phyloP scores from a whole-genome alignment of 2,329 filamentous ascomycete genomes.

The Venturia carpophila region DNA sequence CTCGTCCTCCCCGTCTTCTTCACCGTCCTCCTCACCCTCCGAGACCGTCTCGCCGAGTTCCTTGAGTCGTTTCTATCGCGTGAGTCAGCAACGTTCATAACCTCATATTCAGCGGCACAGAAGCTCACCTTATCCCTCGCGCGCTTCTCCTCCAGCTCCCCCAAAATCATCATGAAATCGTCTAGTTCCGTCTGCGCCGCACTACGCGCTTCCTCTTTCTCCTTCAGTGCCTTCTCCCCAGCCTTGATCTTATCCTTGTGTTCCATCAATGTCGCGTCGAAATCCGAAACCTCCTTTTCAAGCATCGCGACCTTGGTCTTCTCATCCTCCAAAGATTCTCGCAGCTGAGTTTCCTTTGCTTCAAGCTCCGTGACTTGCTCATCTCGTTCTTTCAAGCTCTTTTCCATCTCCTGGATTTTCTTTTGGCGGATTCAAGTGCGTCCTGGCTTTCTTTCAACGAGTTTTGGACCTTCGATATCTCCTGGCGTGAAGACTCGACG shows the following conservation, averaged over 20 bases:
- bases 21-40: conserved; percentile 38
- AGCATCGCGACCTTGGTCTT: conserved; percentile 18
- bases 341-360: conserved; percentile 20
- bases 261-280: conserved; percentile 22
- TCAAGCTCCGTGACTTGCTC: conserved; percentile 16
- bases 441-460: conserved; percentile 3
- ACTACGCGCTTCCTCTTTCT: conserved; percentile 33
- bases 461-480: neutral
- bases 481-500: conserved; percentile 16
- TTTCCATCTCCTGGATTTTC: conserved; percentile 21
- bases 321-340: conserved; percentile 20
- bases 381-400: conserved; percentile 6
- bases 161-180: conserved; percentile 41
- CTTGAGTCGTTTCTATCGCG: conserved; percentile 38
- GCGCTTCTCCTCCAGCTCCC: conserved; percentile 41
- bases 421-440: conserved; percentile 15
- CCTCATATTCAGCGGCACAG: too few relatives aligned
- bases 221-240: conserved; percentile 29
- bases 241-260: conserved; percentile 25
- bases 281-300: conserved; percentile 19
- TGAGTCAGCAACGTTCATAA: conserved; percentile 25
- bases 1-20: conserved; percentile 42
- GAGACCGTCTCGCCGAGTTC: conserved; percentile 38
- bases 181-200: conserved; percentile 39
- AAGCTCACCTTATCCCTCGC: conserved; percentile 31